A percentile compares a stretch with the other conserved stretches of the same genome.
Evolutionary conservation across 2,329 filamentous ascomycete genomes (phyloP).

Genomic region (Lasiodiplodia hormozganensis): DNA sequence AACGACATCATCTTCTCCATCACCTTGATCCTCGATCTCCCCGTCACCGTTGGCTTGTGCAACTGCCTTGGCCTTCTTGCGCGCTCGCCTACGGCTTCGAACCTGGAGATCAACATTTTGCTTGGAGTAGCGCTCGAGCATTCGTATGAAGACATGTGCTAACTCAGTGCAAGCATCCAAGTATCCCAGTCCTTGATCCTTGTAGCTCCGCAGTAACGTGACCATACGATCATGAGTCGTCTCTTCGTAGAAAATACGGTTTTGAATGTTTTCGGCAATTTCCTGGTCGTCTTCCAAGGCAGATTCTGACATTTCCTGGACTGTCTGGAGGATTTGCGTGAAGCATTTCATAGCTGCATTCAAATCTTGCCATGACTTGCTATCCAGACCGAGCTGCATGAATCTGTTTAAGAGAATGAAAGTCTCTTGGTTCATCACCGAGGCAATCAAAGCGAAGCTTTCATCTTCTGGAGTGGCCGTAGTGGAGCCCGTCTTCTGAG

Average conservation of each 20-base stretch:
- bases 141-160: conserved; percentile 87
- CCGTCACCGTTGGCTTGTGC: conserved; percentile 62
- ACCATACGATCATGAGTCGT: conserved; percentile 88
- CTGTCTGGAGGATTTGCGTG: conserved; percentile 89
- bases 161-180: conserved; percentile 91
- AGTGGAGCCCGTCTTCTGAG: conserved; percentile 46
- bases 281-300: conserved; percentile 92
- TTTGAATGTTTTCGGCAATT: conserved; percentile 96
- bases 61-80: conserved; percentile 66
- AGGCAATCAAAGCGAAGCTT: conserved; percentile 85
- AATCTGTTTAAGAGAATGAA: conserved; percentile 86
- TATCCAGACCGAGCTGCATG: conserved; percentile 79
- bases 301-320: conserved; percentile 90
- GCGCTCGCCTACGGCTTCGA: conserved; percentile 76
- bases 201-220: conserved; percentile 82
- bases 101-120: conserved; percentile 94
- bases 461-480: conserved; percentile 61
- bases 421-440: conserved; percentile 91
- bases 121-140: conserved; percentile 92
- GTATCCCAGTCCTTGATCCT: conserved; percentile 92
- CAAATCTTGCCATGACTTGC: conserved; percentile 86
- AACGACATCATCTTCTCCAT: conserved; percentile 72
- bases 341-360: conserved; percentile 92
- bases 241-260: conserved; percentile 98
- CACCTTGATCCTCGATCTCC: conserved; percentile 54